These are phyloP conservation scores for Tolypocladium capitatum DNA, from an alignment of 2,329 filamentous ascomycete genomes.

Conservation along the genomic window DNA sequence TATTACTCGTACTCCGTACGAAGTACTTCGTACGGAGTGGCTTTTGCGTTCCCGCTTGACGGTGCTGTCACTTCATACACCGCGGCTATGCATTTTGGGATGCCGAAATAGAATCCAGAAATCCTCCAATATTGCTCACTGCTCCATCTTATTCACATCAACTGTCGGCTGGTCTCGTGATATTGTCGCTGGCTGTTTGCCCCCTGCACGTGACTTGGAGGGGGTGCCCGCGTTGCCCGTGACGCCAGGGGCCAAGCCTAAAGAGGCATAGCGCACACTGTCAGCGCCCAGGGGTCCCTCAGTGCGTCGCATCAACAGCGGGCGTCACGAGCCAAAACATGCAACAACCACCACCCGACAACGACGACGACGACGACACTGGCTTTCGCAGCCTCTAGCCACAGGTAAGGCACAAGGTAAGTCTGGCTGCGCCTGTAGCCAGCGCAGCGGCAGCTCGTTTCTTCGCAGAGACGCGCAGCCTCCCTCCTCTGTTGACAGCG, in stretches of 20 bases:
- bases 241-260: conserved; percentile 7
- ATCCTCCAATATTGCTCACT: too few relatives aligned
- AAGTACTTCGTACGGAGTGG: not conserved
- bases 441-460: not conserved
- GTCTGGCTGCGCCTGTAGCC: not conserved
- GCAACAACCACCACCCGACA: conserved; percentile 3
- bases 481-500: not conserved
- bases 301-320: conserved; percentile 5
- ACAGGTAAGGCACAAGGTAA: conserved; percentile 5
- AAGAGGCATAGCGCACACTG: conserved; percentile 10
- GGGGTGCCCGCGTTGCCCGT: not conserved
- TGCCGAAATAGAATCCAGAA: not conserved
- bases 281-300: conserved; percentile 3
- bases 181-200: not conserved
- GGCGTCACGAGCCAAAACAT: conserved; percentile 16
- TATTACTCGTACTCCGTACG: too few relatives aligned
- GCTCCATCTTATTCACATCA: not conserved
- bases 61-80: not conserved
- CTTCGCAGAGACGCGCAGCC: not conserved
- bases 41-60: not conserved
- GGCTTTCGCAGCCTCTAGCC: conserved; percentile 2
- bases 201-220: too few relatives aligned
- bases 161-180: too few relatives aligned
- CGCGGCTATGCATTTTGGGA: not conserved
- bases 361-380: not conserved